These are phyloP conservation scores for Wallacemonas collosoma DNA, from an alignment of 208 protist genomes.

Conservation along the genomic window DNA sequence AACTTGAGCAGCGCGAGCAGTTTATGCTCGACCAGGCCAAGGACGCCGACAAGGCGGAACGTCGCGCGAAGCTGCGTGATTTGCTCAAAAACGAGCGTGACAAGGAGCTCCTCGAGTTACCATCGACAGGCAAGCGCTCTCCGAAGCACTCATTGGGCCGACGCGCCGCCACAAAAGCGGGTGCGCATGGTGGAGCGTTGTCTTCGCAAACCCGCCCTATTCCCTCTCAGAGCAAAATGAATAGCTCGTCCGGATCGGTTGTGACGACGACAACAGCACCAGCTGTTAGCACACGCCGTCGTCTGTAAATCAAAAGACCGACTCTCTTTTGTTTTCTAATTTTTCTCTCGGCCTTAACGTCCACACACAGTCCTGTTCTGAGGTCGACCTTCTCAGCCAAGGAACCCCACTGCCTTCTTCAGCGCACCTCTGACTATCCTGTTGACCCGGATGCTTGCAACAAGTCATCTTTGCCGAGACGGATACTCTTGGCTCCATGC, in stretches of 20 bases:
- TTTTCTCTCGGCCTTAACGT: too few species aligned
- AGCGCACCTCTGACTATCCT: too few species aligned
- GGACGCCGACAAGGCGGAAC: conserved; percentile 87
- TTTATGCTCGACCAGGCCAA: conserved; percentile 83
- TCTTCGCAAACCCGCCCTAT: not conserved
- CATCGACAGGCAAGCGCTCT: conserved; percentile 11
- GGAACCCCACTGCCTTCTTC: too few species aligned
- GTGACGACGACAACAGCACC: not conserved
- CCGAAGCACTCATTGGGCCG: conserved; percentile 9
- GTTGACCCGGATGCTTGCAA: too few species aligned
- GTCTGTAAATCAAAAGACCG: not conserved
- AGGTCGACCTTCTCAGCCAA: too few species aligned
- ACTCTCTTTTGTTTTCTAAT: not conserved
- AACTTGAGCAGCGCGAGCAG: conserved; percentile 71
- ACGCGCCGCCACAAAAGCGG: not conserved
- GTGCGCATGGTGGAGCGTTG: not conserved
- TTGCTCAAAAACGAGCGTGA: conserved; percentile 84
- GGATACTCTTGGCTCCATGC: too few species aligned
- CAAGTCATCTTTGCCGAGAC: too few species aligned
- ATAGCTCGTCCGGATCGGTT: not conserved
- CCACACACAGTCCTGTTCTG: too few species aligned
- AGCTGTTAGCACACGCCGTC: not conserved
- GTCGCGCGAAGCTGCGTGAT: conserved; percentile 85
- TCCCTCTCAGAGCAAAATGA: not conserved
- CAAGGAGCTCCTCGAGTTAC: conserved; percentile 58